Conservation (phyloP, 352 stramenopile species). For the Phytophthora agathidicida region DNA sequence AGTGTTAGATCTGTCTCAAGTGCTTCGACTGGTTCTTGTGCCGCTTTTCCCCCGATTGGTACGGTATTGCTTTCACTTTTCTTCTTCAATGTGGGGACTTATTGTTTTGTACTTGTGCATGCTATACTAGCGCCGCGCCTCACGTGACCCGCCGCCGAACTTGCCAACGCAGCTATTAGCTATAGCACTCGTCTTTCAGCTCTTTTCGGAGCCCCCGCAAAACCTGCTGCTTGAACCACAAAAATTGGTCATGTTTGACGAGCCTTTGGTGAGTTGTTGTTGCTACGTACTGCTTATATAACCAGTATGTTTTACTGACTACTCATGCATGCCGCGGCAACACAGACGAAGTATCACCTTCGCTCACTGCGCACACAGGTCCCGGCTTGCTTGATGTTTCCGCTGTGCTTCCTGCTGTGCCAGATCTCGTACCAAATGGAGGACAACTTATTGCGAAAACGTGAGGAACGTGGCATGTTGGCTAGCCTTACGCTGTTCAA, state of each 20-base stretch:
- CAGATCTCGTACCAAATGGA: constrained; percentile 91
- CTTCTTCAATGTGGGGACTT: neutral
- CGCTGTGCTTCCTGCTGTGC: constrained; percentile 81
- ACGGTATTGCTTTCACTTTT: constrained; percentile 8
- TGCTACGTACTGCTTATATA: constrained; percentile 3
- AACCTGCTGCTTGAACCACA: constrained; percentile 80
- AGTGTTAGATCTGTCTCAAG: constrained; percentile 84
- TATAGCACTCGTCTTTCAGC: constrained; percentile 85
- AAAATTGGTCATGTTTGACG: constrained; percentile 85
- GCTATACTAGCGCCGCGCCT: constrained; percentile 54
- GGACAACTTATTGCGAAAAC: constrained; percentile 82
- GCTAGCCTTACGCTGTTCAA: constrained; percentile 87
- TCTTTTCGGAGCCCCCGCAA: constrained; percentile 85
- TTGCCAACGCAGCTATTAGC: constrained; percentile 81
- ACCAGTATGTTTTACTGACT: constrained; percentile 14
- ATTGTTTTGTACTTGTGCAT: constrained; percentile 8
- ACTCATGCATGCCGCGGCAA: constrained; percentile 9
- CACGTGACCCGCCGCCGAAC: constrained; percentile 76
- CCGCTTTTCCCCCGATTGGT: constrained; percentile 82
- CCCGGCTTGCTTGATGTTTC: constrained; percentile 82
- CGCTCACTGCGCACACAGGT: constrained; percentile 85
- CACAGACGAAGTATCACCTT: constrained; percentile 85
- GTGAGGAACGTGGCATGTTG: constrained; percentile 80
- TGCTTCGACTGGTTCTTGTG: constrained; percentile 83
- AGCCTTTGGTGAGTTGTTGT: constrained; percentile 72